Evolutionary conservation across 202 grass and related monocot genomes (phyloP), one percentile per base, ranked within the genome.

Genomic region (Eragrostis tef): DNA sequence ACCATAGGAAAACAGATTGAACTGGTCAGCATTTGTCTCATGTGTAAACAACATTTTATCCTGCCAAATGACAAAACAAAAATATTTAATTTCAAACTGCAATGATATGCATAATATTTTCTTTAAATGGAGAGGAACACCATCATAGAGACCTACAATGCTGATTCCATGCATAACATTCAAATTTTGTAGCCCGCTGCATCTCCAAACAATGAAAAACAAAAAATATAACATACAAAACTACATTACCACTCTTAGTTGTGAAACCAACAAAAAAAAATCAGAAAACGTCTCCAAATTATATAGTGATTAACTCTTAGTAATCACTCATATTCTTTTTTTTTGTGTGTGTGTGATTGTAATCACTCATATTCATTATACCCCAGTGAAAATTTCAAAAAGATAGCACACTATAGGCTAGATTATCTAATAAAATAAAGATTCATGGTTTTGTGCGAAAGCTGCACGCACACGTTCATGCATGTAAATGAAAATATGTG

Each of bases 11-110:
- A 88, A 75, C 56, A 43, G 80, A 36, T 87, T 65, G 39, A 87
- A 71, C 22, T 86, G 74, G 46, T 80, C 44, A 67, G 68, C 42
- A 69, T 76, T 76, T 49, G 80, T 79, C 52, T 81, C 80, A 5
- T 86, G 85, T 19, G 78, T 79, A 73, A 80, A 88, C 79, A 93
- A 83, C 88, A 90, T 88, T 79, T 88, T 79, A 78, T 81, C 78
- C 88, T 93, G 87, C 69, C 36, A 36, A 77, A 67, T 14, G 3
- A 52, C 7, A 53, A 52, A 67, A 78, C 29, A 64, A 4, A 64
- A 64, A 5, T 45, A 53, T 50, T 62, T 29, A 63, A 43, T 45
- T 22, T 64, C 13, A 11, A 72, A 54, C 44, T 50, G 11, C 49
- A 45, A 26, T 53, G 45, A 19, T 43, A 26, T 78, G 74, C 42